phyloP scores from a whole-genome alignment of 2,329 filamentous ascomycete species.

The Epichloe sp. region DNA sequence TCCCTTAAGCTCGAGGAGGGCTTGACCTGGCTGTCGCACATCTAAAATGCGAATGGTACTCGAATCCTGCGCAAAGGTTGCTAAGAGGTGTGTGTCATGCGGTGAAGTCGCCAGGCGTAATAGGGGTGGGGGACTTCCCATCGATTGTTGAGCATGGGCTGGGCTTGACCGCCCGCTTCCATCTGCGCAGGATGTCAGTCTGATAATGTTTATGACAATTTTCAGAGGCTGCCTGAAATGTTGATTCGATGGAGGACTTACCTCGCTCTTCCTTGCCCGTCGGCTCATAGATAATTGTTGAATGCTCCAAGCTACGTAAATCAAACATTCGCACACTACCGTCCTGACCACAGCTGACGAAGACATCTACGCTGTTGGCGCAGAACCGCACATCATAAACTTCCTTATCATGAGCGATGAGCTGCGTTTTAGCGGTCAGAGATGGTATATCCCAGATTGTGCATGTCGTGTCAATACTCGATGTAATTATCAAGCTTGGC shows the following conservation, averaged over 20 bases:
- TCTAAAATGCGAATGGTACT: conserved; percentile 89
- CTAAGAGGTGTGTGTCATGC: conserved; percentile 86
- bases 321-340: conserved; percentile 99
- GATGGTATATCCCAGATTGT: conserved; percentile 99
- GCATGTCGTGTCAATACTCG: conserved; percentile 96
- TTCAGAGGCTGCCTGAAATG: background rate
- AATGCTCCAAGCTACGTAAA: conserved; percentile 87
- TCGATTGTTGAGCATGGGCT: conserved; percentile 62
- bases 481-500: conserved; percentile 94
- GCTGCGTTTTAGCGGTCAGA: conserved; percentile 90
- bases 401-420: conserved; percentile 98
- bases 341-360: conserved; percentile 94
- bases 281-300: conserved; percentile 97
- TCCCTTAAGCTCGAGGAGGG: conserved; percentile 81
- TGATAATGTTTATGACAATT: background rate
- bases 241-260: conserved; percentile 23
- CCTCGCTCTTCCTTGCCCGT: conserved; percentile 71
- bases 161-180: conserved; percentile 53
- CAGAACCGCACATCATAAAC: conserved; percentile 98
- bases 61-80: conserved; percentile 93
- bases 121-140: conserved; percentile 67
- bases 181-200: conserved; percentile 25
- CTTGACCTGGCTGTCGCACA: conserved; percentile 90
- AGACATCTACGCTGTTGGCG: conserved; percentile 95
- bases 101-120: conserved; percentile 79